These are phyloP conservation scores for Lablab purpureus DNA, from an alignment of 306 rosid species.

Conservation along the genomic window DNA sequence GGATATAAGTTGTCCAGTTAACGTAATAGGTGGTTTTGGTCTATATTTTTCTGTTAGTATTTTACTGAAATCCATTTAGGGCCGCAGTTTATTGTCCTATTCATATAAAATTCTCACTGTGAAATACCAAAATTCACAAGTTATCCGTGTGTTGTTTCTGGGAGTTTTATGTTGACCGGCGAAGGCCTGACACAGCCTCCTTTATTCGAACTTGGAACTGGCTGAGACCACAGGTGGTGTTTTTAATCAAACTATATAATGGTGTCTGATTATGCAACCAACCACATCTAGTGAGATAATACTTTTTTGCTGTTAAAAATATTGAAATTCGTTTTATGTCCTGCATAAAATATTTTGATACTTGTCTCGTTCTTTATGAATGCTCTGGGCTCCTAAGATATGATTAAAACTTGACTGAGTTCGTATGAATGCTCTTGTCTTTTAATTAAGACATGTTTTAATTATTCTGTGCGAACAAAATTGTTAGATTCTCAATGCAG, in stretches of 20 bases:
- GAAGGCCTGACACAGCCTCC: no score
- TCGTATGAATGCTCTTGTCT: neutral
- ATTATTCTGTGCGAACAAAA: slow-evolving; percentile 30
- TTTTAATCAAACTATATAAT: no score
- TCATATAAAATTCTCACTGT: neutral
- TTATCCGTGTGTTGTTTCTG: no score
- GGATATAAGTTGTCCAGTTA: slow-evolving; percentile 7
- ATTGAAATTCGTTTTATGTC: slow-evolving; percentile 12
- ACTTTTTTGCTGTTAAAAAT: neutral
- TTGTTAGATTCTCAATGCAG: slow-evolving; percentile 83
- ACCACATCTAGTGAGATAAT: no score
- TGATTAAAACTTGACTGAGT: neutral
- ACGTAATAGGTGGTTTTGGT: slow-evolving; percentile 24
- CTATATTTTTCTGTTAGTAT: neutral
- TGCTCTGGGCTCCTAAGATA: slow-evolving; percentile 3
- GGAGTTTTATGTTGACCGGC: no score
- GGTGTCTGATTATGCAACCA: no score
- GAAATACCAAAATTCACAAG: neutral
- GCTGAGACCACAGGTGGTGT: no score
- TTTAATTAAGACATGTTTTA: slow-evolving; percentile 17
- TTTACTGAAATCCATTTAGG: slow-evolving; percentile 36
- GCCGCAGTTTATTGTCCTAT: slow-evolving; percentile 23
- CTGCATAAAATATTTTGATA: slow-evolving; percentile 9
- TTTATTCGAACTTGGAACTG: no score
- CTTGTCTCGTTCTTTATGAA: neutral